phyloP scores from a whole-genome alignment of 1,139 yeast species.

The Blastobotrys petasosporus region DNA sequence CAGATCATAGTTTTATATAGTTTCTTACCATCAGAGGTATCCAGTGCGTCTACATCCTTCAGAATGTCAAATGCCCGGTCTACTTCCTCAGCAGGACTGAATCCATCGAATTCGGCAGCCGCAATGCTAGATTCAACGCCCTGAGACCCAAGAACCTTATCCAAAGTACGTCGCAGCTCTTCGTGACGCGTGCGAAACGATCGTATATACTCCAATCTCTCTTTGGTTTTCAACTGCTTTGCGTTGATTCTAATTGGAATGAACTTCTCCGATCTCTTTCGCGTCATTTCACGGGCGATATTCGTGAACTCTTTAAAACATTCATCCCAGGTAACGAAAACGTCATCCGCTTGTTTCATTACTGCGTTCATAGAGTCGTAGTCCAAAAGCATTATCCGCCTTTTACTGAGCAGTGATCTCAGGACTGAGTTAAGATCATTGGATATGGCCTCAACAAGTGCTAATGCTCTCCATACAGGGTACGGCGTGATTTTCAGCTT shows the following conservation, averaged over 20 bases:
- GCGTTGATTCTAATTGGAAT: slow-evolving; percentile 56
- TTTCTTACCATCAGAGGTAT: slow-evolving; percentile 34
- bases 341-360: slow-evolving; percentile 26
- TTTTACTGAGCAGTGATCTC: slow-evolving; percentile 21
- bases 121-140: slow-evolving; percentile 24
- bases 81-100: slow-evolving; percentile 35
- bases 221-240: slow-evolving; percentile 42
- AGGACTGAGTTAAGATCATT: slow-evolving; percentile 31
- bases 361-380: slow-evolving; percentile 33
- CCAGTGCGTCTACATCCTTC: slow-evolving; percentile 37
- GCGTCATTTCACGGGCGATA: slow-evolving; percentile 63
- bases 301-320: slow-evolving; percentile 50
- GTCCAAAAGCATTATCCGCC: slow-evolving; percentile 36
- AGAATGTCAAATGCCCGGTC: slow-evolving; percentile 40
- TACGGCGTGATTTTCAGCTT: slow-evolving; percentile 55
- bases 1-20: not conserved
- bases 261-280: slow-evolving; percentile 71
- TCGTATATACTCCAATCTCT: slow-evolving; percentile 42
- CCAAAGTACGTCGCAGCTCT: slow-evolving; percentile 39
- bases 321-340: slow-evolving; percentile 46
- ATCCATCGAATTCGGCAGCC: slow-evolving; percentile 22
- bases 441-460: slow-evolving; percentile 58
- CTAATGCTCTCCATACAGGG: slow-evolving; percentile 60
- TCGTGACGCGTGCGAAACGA: slow-evolving; percentile 52
- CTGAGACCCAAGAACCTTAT: slow-evolving; percentile 31